These are phyloP conservation scores for Bruguiera gymnorhiza DNA, from an alignment of 345 rosid species.

Conservation along the genomic window DNA sequence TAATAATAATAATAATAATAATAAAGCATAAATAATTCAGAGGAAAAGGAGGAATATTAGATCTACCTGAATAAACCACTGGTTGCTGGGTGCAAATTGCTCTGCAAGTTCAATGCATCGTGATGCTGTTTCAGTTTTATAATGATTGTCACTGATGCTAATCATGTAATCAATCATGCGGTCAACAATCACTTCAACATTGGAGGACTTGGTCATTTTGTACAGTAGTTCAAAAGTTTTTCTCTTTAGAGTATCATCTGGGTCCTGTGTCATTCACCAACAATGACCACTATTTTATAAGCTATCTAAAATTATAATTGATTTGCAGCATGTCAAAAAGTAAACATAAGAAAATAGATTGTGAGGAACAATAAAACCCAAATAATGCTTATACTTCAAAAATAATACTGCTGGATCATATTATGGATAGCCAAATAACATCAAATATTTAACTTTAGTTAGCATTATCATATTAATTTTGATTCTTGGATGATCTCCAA, in stretches of 20 bases:
- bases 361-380: neutral
- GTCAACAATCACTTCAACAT: slow-evolving; percentile 96
- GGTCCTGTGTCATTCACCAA: slow-evolving; percentile 59
- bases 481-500: no score
- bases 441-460: no score
- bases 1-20: neutral
- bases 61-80: slow-evolving; percentile 94
- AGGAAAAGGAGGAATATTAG: slow-evolving; percentile 10
- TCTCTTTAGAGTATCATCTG: slow-evolving; percentile 95
- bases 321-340: neutral
- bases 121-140: slow-evolving; percentile 96
- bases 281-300: slow-evolving; percentile 5
- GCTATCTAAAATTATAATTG: neutral
- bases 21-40: neutral
- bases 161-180: slow-evolving; percentile 99
- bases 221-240: slow-evolving; percentile 90
- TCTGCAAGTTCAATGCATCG: slow-evolving; percentile 94
- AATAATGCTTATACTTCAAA: neutral
- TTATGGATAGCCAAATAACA: no score
- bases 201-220: slow-evolving; percentile 95
- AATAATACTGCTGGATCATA: no score
- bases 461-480: no score
- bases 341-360: neutral
- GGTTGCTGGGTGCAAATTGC: slow-evolving; percentile 98
- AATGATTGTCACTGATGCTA: slow-evolving; percentile 86